Percentiles rank a stretch among this genome's conserved stretches.
Conservation (phyloP, 2,329 filamentous ascomycete species). For the Trichoderma afroharzianum region DNA sequence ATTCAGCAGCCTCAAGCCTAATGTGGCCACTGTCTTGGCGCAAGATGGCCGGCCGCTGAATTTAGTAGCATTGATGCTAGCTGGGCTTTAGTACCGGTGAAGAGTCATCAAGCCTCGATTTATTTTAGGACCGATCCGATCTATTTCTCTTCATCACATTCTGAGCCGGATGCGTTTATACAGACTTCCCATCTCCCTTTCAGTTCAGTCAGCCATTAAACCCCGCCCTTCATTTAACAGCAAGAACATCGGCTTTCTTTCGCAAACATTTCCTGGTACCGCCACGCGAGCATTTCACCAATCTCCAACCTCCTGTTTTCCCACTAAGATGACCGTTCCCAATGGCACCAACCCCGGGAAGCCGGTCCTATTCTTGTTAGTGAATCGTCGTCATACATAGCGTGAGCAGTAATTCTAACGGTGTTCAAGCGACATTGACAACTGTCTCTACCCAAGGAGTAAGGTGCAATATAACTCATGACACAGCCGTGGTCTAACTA, state of each 20-base stretch:
- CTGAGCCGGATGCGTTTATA: neutral
- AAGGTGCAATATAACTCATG: constrained; percentile 28
- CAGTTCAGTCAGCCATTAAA: neutral
- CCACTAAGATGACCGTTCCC: constrained; percentile 29
- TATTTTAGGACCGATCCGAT: neutral
- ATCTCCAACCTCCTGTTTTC: neutral
- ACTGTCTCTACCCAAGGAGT: constrained; percentile 92
- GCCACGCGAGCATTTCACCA: constrained; percentile 13
- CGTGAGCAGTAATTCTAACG: neutral
- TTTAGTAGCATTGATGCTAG: neutral
- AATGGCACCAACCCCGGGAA: constrained; percentile 35
- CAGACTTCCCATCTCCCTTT: neutral
- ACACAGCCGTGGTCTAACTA: constrained; percentile 4
- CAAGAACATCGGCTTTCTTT: neutral
- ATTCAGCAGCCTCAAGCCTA: neutral
- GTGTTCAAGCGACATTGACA: constrained; percentile 85
- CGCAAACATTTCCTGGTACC: neutral
- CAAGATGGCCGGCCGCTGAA: neutral
- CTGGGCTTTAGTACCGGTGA: neutral
- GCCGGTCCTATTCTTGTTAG: constrained; percentile 45
- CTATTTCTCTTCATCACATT: neutral
- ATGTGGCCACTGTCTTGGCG: neutral
- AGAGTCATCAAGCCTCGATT: constrained; percentile 3
- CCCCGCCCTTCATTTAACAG: neutral
- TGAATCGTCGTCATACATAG: neutral